phyloP scores from a whole-genome alignment of 805 yeast species.

The Candida glaebosa region DNA sequence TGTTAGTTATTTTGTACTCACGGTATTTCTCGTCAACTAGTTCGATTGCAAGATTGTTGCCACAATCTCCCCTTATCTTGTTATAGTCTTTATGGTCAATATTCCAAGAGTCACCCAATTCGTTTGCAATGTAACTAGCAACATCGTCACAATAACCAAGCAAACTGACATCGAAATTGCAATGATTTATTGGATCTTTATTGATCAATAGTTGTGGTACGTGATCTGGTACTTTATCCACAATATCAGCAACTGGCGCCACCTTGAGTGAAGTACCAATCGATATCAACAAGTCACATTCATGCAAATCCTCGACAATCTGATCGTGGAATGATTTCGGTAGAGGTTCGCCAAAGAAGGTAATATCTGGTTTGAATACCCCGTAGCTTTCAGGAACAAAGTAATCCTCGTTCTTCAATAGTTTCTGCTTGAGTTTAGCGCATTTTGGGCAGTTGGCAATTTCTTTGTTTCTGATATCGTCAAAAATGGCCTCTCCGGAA shows the following conservation, averaged over 20 bases:
- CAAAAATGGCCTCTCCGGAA: constrained; percentile 43
- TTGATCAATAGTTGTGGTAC: constrained; percentile 40
- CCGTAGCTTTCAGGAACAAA: constrained; percentile 27
- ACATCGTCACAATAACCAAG: constrained; percentile 41
- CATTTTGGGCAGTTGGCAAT: constrained; percentile 54
- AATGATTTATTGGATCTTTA: constrained; percentile 32
- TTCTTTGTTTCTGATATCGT: constrained; percentile 46
- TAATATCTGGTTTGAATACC: constrained; percentile 88
- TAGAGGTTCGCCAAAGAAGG: constrained; percentile 73
- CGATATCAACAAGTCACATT: constrained; percentile 75
- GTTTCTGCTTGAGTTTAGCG: constrained; percentile 14
- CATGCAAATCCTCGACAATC: constrained; percentile 49
- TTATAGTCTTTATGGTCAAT: constrained; percentile 28
- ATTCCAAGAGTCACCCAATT: constrained; percentile 30
- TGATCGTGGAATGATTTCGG: constrained; percentile 38
- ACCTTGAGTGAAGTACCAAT: constrained; percentile 85
- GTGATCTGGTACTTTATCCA: constrained; percentile 26
- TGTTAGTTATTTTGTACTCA: constrained; percentile 7
- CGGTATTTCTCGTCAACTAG: constrained; percentile 9
- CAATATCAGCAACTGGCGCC: constrained; percentile 42
- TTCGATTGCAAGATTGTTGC: constrained; percentile 10
- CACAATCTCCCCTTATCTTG: constrained; percentile 13
- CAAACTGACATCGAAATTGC: constrained; percentile 37
- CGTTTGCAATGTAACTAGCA: constrained; percentile 29
- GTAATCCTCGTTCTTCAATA: constrained; percentile 21